Conservation (phyloP, 2,329 filamentous ascomycete genomes). For the Neurospora sp. region DNA sequence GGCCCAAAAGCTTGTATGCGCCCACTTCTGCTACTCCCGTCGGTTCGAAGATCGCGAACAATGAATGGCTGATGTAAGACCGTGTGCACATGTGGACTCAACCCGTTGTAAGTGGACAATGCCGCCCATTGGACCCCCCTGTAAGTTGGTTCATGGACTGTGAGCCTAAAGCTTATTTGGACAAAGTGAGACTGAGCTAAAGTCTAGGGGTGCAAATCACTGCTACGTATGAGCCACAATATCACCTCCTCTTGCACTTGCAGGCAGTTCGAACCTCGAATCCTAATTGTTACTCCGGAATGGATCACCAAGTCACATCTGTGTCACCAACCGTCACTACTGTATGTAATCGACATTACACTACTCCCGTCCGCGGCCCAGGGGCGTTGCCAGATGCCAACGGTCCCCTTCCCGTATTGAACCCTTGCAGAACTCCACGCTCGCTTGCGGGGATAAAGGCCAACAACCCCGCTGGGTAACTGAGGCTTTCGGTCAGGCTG, state of each 20-base stretch:
- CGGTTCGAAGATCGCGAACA: not conserved
- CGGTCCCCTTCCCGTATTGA: not conserved
- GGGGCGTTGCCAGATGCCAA: not conserved
- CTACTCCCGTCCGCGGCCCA: not conserved
- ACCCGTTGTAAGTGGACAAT: not conserved
- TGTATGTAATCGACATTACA: not conserved
- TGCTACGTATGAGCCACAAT: not conserved
- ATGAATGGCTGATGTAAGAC: not conserved
- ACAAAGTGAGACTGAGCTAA: not conserved
- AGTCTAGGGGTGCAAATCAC: not conserved
- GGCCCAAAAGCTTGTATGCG: not conserved
- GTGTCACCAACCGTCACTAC: not conserved
- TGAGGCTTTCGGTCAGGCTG: not conserved
- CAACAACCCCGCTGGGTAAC: not conserved
- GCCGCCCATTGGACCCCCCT: not conserved
- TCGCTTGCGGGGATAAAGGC: not conserved
- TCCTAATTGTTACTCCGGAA: not conserved
- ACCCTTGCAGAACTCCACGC: not conserved
- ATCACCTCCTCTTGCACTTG: not conserved
- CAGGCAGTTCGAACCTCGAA: not conserved
- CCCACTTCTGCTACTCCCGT: not conserved
- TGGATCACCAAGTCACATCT: not conserved
- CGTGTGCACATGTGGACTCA: not conserved
- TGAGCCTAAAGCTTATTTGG: not conserved
- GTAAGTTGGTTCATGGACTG: not conserved